Evolutionary conservation across 345 rosid species (phyloP), one percentile per base, ranked within the genome.

Genomic region (Bruguiera gymnorhiza): DNA sequence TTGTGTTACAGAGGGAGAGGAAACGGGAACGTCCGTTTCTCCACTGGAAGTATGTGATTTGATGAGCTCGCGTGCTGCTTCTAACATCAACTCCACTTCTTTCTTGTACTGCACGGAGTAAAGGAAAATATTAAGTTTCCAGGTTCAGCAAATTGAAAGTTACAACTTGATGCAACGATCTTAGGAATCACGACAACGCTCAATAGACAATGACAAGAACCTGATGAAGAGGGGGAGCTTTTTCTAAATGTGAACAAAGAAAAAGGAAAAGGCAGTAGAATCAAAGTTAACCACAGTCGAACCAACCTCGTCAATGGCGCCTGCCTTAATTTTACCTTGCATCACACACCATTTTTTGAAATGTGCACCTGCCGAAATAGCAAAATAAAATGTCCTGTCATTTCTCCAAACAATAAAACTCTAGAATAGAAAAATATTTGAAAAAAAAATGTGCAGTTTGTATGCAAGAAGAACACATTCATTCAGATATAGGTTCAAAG

Each of bases 301-400:
- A 65, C 96, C 23, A 58, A 89, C 98, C 96, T 94, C 98, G 8
- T 78, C 74, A 37, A 88, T 71, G 11, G 98, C 96, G n/a, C 97
- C 97, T 31, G 97, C 60, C 82, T 71, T 91, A 36, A 91, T 91
- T 80, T 94, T 94, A 18, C 96, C 91, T 76, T 94, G 98, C 98
- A 94, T 94, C 61, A 94, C 84, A 68, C 96, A 94, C 97, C 98
- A 94, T 80, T 94, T 94, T 86, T 91, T 94, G 70, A 94, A 88
- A 83, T 94, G 98, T 34, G 90, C 97, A 82, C 98, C 98, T 94
- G 81, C 69, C 62, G 3, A 57, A 13, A 46, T 46, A 1, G 61
- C 32, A 30, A 60, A 15, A 39, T 52, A n/a, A 43, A 23, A 71
- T 27, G 13, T 56, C 67, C 37, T 50, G 1, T 20, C 18, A 48